Evolutionary conservation across 192 early-diverging fungal genomes (phyloP), one percentile per base, ranked within the genome.

Genomic region (Chytriomyces hyalinus): DNA sequence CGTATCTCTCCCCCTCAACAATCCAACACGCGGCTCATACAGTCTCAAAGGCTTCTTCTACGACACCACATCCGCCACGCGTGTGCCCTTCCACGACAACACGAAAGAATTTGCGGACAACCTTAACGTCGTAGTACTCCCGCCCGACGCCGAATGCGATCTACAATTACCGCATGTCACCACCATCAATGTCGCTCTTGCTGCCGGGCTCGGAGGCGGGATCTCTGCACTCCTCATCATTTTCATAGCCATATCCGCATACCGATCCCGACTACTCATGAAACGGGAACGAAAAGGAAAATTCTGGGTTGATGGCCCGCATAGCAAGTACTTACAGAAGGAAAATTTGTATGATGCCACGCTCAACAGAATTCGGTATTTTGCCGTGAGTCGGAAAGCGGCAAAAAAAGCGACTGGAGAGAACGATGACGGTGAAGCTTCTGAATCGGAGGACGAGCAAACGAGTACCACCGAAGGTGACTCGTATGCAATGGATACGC

Each of bases 281-380:
- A 59, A 43, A 10, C 57, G 43, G n/a, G 70, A 73, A 8, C 46
- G 63, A 11, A 73, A 73, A 61, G 36, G 36, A 57, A 73, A 73
- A 59, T 73, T 45, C 46, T 73, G 72, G 72, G 63, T 73, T 22
- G 72, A 73, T 62, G 72, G 72, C 7, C 72, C 72, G 6, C 72
- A 46, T 4, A 43, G 60, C 57, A 73, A 73, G 61, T 8, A 61
- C 22, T 17, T 47, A 4, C 50, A 46, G 43, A 73, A 73, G 43
- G 46, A 36, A 26, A 73, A 62, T 48, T 62, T 63, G 7, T 62
- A 61, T 47, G 61, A 73, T 26, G 57, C 53, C 36, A 63, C 20
- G 15, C 46, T 73, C 11, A 73, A 36, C 11, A 62, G 53, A 61
- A 43, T 73, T 36, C 57, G 72, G 13, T 13, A 13, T 6, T 49